Evolutionary conservation across 202 grass and related monocot genomes (phyloP), one percentile per base, ranked within the genome.

Genomic region (Miscanthus sacchariflorus): DNA sequence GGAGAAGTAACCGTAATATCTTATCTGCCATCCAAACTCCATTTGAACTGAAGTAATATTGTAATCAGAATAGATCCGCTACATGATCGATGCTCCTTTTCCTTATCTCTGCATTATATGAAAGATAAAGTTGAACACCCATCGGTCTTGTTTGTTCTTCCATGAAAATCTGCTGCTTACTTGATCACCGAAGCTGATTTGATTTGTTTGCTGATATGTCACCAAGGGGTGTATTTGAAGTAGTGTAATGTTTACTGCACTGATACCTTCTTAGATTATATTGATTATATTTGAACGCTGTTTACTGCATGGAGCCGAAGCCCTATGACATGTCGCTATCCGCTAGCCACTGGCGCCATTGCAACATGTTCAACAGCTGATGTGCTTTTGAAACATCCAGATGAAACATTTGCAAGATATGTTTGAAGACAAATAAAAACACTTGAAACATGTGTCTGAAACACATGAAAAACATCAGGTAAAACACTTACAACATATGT

Each of bases 11-110:
- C 18, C 39, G 10, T 40, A 49, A 71, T 76, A 19, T 74, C 21
- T 69, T 90, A 27, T 74, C 27, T 70, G 68, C 49, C 28, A 80
- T 85, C 77, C 69, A 63, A 81, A 25, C 35, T 71, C 72, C 36
- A 75, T 77, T 33, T 21, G 21, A 71, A 21, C 11, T 77, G 9
- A 28, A 17, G 67, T 44, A 67, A 46, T 88, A 27, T 56, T 77
- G 19, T 70, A 56, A 24, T 40, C 6, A 27, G 12, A 85, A 66
- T 56, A 75, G 27, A 14, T 17, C 19, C 36, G 27, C 10, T 49
- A 36, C 35, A 87, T 36, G 25, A 45, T 12, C 7, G 52, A 44
- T 65, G 28, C n/a, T 39, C 2, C 12, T 56, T 75, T 76, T 38
- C 12, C 13, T 46, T 54, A 43, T n/a, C 40, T 21, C 40, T 38